A percentile compares a stretch with the other conserved stretches of the same genome.
Conservation (phyloP, 2,329 filamentous ascomycete species). For the Neocucurbitaria cava region DNA sequence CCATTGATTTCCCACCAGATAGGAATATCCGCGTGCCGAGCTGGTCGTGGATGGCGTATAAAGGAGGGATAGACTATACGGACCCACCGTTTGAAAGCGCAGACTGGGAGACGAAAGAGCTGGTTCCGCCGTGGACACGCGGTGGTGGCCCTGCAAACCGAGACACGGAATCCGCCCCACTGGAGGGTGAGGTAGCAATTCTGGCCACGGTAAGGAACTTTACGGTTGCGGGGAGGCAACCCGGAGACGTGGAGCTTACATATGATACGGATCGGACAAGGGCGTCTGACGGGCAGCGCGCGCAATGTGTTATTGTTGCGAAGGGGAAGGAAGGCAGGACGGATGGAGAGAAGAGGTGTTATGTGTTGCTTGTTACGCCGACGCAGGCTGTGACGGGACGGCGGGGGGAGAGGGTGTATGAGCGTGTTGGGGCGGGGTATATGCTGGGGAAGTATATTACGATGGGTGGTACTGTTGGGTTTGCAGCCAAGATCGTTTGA, state of each 20-base stretch:
- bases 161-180: background rate
- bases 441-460: slow-evolving; percentile 24
- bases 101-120: slow-evolving; percentile 7
- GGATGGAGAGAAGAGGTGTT: slow-evolving; percentile 8
- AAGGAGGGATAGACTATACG: slow-evolving; percentile 20
- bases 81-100: slow-evolving; percentile 4
- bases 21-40: slow-evolving; percentile 8
- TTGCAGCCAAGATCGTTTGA: slow-evolving; percentile 9
- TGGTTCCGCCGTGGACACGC: slow-evolving; percentile 7
- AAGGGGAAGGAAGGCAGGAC: slow-evolving; percentile 4
- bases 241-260: slow-evolving; percentile 10
- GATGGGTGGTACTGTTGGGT: slow-evolving; percentile 6
- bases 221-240: slow-evolving; percentile 8
- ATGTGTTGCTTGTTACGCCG: slow-evolving; percentile 18
- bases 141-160: background rate
- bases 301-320: slow-evolving; percentile 20
- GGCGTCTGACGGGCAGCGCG: slow-evolving; percentile 7
- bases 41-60: slow-evolving; percentile 27
- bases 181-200: slow-evolving; percentile 7
- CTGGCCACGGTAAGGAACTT: slow-evolving; percentile 14
- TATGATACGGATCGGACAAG: slow-evolving; percentile 16
- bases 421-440: slow-evolving; percentile 21
- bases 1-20: too few relatives aligned
- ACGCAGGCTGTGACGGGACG: background rate
- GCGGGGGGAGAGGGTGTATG: slow-evolving; percentile 8